These are phyloP conservation scores for Candida maltosa DNA, from an alignment of 805 yeast species.

Conservation along the genomic window DNA sequence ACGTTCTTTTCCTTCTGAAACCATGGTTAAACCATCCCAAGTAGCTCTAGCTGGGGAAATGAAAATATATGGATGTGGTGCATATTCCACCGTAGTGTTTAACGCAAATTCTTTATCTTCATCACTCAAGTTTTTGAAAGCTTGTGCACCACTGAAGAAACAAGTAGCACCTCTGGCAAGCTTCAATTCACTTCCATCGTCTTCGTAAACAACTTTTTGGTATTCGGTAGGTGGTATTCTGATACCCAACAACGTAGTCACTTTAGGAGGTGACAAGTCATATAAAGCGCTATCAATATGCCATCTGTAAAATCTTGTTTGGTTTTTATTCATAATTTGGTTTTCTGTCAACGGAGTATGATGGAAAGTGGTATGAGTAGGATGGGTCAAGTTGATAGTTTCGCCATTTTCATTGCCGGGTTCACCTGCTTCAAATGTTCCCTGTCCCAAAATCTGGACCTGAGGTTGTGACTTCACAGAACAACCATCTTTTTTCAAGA, in stretches of 20 bases:
- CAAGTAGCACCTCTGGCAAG: slow-evolving; percentile 87
- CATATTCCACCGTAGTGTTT: slow-evolving; percentile 78
- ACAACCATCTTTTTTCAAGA: slow-evolving; percentile 75
- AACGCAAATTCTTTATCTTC: slow-evolving; percentile 76
- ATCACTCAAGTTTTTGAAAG: slow-evolving; percentile 61
- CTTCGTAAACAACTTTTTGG: slow-evolving; percentile 62
- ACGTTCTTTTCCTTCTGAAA: slow-evolving; percentile 70
- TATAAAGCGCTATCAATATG: slow-evolving; percentile 90
- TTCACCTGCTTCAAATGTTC: slow-evolving; percentile 53
- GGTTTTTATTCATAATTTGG: slow-evolving; percentile 54
- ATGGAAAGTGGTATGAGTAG: slow-evolving; percentile 81
- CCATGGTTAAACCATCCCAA: slow-evolving; percentile 84
- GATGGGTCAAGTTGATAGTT: slow-evolving; percentile 66
- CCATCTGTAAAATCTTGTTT: slow-evolving; percentile 89
- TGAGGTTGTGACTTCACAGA: slow-evolving; percentile 83
- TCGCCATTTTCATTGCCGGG: slow-evolving; percentile 62
- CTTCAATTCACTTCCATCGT: slow-evolving; percentile 55
- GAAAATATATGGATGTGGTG: slow-evolving; percentile 89
- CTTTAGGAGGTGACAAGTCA: slow-evolving; percentile 81
- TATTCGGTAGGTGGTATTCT: slow-evolving; percentile 72
- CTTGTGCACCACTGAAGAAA: slow-evolving; percentile 79
- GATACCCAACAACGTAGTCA: slow-evolving; percentile 80
- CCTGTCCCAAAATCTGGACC: slow-evolving; percentile 88
- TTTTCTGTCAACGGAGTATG: slow-evolving; percentile 60
- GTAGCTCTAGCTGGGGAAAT: slow-evolving; percentile 80